phyloP scores from a whole-genome alignment of 768 basidiomycete species.

The Neoboletus brunneissimus region DNA sequence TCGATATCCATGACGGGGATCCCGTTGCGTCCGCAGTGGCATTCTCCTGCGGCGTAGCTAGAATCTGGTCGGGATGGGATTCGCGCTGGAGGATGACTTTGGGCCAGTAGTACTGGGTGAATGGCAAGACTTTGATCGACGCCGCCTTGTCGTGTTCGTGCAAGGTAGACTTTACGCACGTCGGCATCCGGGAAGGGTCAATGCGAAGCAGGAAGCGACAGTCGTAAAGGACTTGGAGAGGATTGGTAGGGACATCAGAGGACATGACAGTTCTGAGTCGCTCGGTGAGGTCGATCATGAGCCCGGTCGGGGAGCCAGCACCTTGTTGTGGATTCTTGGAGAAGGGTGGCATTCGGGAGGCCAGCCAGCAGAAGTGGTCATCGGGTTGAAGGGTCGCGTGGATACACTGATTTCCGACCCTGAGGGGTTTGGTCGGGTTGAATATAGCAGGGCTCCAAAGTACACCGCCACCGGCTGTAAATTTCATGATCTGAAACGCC shows the following conservation, averaged over 20 bases:
- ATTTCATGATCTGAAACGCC: slow-evolving; percentile 27
- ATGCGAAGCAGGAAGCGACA: slow-evolving; percentile 59
- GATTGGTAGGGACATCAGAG: slow-evolving; percentile 5
- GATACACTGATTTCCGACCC: slow-evolving; percentile 18
- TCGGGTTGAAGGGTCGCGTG: slow-evolving; percentile 8
- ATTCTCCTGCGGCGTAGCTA: slow-evolving; percentile 21
- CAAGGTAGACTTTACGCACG: slow-evolving; percentile 32
- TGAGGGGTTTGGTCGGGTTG: slow-evolving; percentile 18
- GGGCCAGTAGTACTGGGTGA: slow-evolving; percentile 49
- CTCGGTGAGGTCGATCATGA: slow-evolving; percentile 45
- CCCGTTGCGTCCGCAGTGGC: slow-evolving; percentile 2
- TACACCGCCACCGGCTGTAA: slow-evolving; percentile 61
- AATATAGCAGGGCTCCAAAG: slow-evolving; percentile 57
- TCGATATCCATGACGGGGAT: slow-evolving; percentile 41
- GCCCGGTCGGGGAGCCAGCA: slow-evolving; percentile 21
- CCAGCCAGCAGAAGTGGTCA: slow-evolving; percentile 56
- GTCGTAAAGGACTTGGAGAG: slow-evolving; percentile 55
- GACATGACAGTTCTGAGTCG: slow-evolving; percentile 14
- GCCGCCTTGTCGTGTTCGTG: slow-evolving; percentile 13
- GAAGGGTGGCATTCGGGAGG: slow-evolving; percentile 53
- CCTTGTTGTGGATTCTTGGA: slow-evolving; percentile 30
- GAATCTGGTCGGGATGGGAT: slow-evolving; percentile 18
- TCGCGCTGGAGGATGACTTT: slow-evolving; percentile 35
- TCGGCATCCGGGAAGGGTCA: slow-evolving; percentile 43
- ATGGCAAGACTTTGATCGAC: slow-evolving; percentile 37